A percentile compares a stretch with the other conserved stretches of the same genome.
phyloP scores from a whole-genome alignment of 2,329 filamentous ascomycete species.

The Trichoderma citrinoviride region DNA sequence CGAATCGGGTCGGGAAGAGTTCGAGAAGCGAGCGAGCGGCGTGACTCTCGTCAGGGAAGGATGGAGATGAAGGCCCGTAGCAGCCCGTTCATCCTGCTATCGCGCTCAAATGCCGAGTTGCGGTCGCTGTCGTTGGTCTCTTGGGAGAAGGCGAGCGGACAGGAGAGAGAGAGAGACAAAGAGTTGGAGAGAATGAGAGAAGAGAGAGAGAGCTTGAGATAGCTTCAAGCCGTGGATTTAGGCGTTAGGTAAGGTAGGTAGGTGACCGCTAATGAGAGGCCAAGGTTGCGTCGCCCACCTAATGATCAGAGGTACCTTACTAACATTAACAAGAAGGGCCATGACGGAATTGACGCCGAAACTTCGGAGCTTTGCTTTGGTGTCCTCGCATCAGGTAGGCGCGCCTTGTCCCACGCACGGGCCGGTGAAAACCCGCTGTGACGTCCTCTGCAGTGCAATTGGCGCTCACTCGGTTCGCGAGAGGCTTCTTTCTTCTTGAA shows the following conservation, averaged over 20 bases:
- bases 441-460: neutral
- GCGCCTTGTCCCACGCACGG: too few species aligned
- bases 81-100: conserved; percentile 20
- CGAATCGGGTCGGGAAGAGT: neutral
- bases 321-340: neutral
- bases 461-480: neutral
- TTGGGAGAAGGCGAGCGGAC: neutral
- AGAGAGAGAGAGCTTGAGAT: neutral
- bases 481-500: neutral
- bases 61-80: conserved; percentile 4
- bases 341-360: conserved; percentile 21
- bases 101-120: neutral
- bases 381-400: too few species aligned
- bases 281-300: neutral
- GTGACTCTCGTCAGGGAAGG: neutral
- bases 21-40: neutral
- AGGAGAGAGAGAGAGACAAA: too few species aligned
- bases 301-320: neutral
- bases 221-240: neutral
- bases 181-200: too few species aligned
- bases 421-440: neutral
- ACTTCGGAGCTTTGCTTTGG: neutral
- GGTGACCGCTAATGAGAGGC: neutral
- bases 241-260: neutral
- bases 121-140: neutral